Conservation (phyloP, 768 basidiomycete genomes). For the Xanthoconium stramineum region DNA sequence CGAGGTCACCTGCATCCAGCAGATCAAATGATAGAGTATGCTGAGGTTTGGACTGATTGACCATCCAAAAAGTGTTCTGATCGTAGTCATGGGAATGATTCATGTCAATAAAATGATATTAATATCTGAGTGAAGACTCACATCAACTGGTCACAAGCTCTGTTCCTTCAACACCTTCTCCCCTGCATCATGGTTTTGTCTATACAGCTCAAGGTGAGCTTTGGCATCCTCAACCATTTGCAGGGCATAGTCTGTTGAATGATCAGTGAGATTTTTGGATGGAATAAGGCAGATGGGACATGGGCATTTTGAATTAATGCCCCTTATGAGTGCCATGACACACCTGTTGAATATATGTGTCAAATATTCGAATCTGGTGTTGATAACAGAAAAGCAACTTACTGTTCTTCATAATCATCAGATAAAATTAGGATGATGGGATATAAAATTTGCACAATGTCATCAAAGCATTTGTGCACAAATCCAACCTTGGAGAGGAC, state of each 20-base stretch:
- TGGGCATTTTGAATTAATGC: background rate
- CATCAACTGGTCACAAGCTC: background rate
- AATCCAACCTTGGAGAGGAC: background rate
- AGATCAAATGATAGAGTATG: background rate
- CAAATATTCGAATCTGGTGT: too few species aligned
- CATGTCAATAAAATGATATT: background rate
- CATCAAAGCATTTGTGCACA: background rate
- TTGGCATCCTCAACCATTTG: background rate
- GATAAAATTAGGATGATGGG: background rate
- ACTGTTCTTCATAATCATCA: background rate
- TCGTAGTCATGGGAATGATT: background rate
- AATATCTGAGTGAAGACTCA: background rate
- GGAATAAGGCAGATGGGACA: background rate
- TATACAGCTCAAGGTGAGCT: background rate
- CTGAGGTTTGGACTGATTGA: background rate
- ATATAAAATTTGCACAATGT: background rate
- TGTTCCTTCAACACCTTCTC: background rate
- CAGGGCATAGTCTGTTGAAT: background rate
- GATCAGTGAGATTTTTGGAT: background rate
- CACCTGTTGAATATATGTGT: background rate
- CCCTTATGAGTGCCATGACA: background rate
- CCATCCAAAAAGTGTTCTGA: background rate
- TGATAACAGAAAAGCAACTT: background rate
- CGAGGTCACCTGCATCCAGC: background rate
- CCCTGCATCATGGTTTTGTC: background rate